Evolutionary conservation across 495 filamentous ascomycete species (phyloP).

Genomic region (Evansstolkia leycettana): DNA sequence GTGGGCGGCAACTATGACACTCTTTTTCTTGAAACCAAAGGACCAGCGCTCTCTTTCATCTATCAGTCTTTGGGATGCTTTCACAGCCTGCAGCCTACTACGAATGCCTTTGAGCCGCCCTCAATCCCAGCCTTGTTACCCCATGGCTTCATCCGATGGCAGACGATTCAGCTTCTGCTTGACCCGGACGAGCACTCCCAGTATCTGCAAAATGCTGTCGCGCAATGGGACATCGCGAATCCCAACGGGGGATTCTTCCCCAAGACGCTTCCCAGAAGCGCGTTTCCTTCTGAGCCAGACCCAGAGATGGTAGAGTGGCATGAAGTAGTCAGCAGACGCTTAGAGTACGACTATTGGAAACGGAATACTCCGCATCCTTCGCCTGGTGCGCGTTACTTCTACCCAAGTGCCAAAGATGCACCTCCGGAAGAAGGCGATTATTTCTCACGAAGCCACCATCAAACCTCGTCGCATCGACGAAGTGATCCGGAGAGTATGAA

Average conservation of each 20-base stretch:
- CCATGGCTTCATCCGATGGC: slow-evolving; percentile 83
- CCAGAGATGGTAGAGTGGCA: slow-evolving; percentile 75
- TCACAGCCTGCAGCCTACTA: slow-evolving; percentile 58
- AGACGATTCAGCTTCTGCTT: slow-evolving; percentile 81
- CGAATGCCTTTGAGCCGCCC: slow-evolving; percentile 61
- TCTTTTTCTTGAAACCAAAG: slow-evolving; percentile 70
- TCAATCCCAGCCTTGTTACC: slow-evolving; percentile 70
- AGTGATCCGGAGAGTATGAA: background rate
- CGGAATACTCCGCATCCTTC: slow-evolving; percentile 18
- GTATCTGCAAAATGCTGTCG: slow-evolving; percentile 71
- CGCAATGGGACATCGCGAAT: slow-evolving; percentile 60
- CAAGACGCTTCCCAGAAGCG: slow-evolving; percentile 56
- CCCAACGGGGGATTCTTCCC: slow-evolving; percentile 71
- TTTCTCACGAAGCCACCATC: slow-evolving; percentile 8
- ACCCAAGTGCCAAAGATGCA: slow-evolving; percentile 21
- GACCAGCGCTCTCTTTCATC: slow-evolving; percentile 69
- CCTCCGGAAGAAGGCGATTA: slow-evolving; percentile 20
- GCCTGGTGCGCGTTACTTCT: slow-evolving; percentile 13
- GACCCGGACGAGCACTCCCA: slow-evolving; percentile 79
- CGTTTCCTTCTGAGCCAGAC: slow-evolving; percentile 67
- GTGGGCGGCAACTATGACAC: slow-evolving; percentile 85
- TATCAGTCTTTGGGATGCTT: slow-evolving; percentile 87
- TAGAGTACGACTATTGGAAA: slow-evolving; percentile 31
- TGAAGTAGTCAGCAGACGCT: slow-evolving; percentile 42
- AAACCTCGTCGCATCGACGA: background rate